Conservation (phyloP, 164 flowering plant genomes). For the Stephania cephalantha region DNA sequence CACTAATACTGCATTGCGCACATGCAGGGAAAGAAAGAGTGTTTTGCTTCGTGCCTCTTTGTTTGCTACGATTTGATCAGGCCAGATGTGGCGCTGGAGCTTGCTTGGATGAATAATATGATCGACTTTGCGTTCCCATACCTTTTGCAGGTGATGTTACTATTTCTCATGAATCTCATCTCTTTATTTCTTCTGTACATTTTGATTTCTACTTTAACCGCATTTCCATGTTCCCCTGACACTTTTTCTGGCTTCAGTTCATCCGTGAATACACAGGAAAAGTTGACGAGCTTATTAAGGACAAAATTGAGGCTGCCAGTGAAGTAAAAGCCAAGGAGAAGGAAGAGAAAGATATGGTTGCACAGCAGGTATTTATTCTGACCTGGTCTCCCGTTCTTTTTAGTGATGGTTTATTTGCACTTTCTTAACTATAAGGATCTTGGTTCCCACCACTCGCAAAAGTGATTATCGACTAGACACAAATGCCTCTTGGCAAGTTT, state of each 20-base stretch:
- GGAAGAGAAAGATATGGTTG: slow-evolving; percentile 88
- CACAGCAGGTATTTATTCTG: slow-evolving; percentile 69
- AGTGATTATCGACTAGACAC: neutral
- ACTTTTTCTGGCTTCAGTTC: slow-evolving; percentile 32
- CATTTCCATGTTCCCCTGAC: neutral
- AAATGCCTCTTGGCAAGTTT: neutral
- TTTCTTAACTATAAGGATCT: neutral
- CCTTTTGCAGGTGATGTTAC: slow-evolving; percentile 71
- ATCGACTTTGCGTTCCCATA: slow-evolving; percentile 95
- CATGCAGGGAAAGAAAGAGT: slow-evolving; percentile 96
- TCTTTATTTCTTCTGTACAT: neutral
- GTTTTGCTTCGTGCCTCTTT: slow-evolving; percentile 93
- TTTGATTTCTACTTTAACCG: neutral
- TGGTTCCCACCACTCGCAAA: neutral
- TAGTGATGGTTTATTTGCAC: neutral
- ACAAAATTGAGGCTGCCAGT: slow-evolving; percentile 66
- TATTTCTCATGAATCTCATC: neutral
- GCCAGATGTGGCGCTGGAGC: slow-evolving; percentile 92
- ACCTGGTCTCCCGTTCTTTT: neutral
- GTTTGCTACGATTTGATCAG: slow-evolving; percentile 90
- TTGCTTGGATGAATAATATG: slow-evolving; percentile 97
- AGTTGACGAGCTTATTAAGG: slow-evolving; percentile 92
- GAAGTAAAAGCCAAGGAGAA: slow-evolving; percentile 84
- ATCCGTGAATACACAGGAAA: slow-evolving; percentile 90
- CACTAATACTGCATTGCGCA: neutral